Evolutionary conservation across 768 basidiomycete genomes (phyloP).

Genomic region (Russula olivacea): DNA sequence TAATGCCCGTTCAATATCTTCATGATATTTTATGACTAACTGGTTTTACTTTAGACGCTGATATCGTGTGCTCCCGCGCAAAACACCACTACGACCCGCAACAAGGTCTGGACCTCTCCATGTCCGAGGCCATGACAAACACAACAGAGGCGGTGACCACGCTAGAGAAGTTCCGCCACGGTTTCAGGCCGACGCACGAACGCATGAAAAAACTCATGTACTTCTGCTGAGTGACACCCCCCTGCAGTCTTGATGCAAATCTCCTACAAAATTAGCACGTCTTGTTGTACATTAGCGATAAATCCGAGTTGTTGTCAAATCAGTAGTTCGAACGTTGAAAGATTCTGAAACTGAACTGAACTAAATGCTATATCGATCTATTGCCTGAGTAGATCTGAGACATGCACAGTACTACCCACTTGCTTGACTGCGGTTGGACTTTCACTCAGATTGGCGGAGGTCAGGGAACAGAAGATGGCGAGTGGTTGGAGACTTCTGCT

Average conservation of each 20-base stretch:
- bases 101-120: slow-evolving; percentile 51
- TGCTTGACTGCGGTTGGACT: slow-evolving; percentile 47
- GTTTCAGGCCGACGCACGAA: slow-evolving; percentile 52
- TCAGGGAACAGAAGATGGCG: slow-evolving; percentile 44
- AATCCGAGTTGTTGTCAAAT: background rate
- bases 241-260: background rate
- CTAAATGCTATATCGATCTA: background rate
- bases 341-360: background rate
- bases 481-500: slow-evolving; percentile 58
- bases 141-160: slow-evolving; percentile 37
- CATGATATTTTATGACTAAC: background rate
- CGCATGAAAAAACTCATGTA: slow-evolving; percentile 40
- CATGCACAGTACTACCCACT: slow-evolving; percentile 27
- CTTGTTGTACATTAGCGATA: background rate
- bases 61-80: slow-evolving; percentile 69
- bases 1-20: slow-evolving; percentile 33
- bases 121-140: slow-evolving; percentile 44
- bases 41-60: slow-evolving; percentile 49
- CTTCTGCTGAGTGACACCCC: slow-evolving; percentile 30
- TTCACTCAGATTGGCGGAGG: slow-evolving; percentile 66
- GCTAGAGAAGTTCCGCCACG: slow-evolving; percentile 38
- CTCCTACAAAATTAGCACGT: too few relatives aligned
- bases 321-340: background rate
- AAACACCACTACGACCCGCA: slow-evolving; percentile 76
- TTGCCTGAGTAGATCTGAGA: slow-evolving; percentile 14